Evolutionary conservation across 768 basidiomycete genomes (phyloP).

Genomic region (Xerocomus potaroensis): DNA sequence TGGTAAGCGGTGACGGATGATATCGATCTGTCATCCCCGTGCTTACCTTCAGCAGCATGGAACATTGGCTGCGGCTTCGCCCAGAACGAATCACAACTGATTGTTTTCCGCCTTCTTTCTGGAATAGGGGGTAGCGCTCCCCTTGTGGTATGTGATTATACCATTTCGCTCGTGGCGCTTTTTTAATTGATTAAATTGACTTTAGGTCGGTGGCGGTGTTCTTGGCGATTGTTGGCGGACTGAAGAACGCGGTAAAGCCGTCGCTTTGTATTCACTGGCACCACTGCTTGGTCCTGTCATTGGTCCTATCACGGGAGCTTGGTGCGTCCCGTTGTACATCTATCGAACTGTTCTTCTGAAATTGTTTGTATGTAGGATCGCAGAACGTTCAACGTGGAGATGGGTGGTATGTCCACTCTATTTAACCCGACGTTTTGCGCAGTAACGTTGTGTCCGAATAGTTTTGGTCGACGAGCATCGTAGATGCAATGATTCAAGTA

Average conservation of each 20-base stretch:
- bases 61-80: conserved; percentile 64
- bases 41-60: conserved; percentile 41
- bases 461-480: conserved; percentile 67
- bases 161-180: too few species aligned
- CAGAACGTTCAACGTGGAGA: conserved; percentile 60
- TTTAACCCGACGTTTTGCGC: neutral
- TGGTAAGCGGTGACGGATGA: conserved; percentile 33
- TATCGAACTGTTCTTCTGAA: neutral
- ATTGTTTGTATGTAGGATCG: conserved; percentile 40
- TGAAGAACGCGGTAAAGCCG: conserved; percentile 61
- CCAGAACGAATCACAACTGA: conserved; percentile 49
- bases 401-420: conserved; percentile 51
- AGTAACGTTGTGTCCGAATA: conserved; percentile 13
- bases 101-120: conserved; percentile 64
- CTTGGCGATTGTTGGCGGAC: conserved; percentile 58
- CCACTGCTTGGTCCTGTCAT: conserved; percentile 63
- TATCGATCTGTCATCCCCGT: neutral
- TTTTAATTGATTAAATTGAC: too few species aligned
- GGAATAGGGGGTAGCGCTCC: conserved; percentile 75
- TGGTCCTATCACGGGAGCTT: conserved; percentile 60
- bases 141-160: conserved; percentile 44
- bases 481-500: conserved; percentile 50
- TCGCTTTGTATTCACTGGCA: conserved; percentile 60
- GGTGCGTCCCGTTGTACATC: conserved; percentile 29
- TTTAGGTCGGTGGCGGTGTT: conserved; percentile 65